Percentiles rank a stretch among this genome's conserved stretches.
Evolutionary conservation across 2,329 filamentous ascomycete species (phyloP).

Genomic region (Fusarium nelsonii): DNA sequence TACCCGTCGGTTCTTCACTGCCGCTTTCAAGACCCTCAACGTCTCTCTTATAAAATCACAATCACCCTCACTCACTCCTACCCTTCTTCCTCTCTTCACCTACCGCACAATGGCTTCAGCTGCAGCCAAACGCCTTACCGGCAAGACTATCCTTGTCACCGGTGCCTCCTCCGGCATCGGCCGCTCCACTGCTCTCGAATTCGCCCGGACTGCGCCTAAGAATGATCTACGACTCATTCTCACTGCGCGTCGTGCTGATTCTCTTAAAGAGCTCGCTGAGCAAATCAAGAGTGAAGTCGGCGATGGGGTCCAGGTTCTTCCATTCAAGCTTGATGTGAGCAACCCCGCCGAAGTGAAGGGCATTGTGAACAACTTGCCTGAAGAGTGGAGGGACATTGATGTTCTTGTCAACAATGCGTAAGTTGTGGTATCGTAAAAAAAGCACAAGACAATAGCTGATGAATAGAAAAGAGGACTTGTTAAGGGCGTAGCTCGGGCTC

Average conservation of each 20-base stretch:
- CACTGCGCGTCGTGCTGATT: constrained; percentile 87
- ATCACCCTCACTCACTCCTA: constrained; percentile 6
- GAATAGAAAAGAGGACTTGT: constrained; percentile 77
- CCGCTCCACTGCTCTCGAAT: constrained; percentile 85
- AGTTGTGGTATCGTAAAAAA: constrained; percentile 51
- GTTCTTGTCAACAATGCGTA: constrained; percentile 97
- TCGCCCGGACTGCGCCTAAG: constrained; percentile 84
- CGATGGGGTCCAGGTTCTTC: constrained; percentile 82
- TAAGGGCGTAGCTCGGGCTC: constrained; percentile 86
- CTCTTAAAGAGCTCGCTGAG: constrained; percentile 78
- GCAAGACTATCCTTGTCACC: constrained; percentile 93
- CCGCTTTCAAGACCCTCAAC: constrained; percentile 32
- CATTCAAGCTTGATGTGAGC: constrained; percentile 89
- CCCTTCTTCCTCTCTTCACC: constrained; percentile 22
- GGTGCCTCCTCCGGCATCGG: constrained; percentile 96
- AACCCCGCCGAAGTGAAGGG: constrained; percentile 77
- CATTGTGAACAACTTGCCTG: constrained; percentile 80
- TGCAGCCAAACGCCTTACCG: constrained; percentile 84
- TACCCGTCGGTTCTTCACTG: constrained; percentile 36
- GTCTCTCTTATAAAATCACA: constrained; percentile 22
- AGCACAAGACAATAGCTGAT: not conserved
- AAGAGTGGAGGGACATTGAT: constrained; percentile 86
- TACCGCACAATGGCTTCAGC: constrained; percentile 64
- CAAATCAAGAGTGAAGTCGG: constrained; percentile 83
- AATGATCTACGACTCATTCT: constrained; percentile 85